phyloP scores from a whole-genome alignment of 192 early-diverging fungal species.

The Linnemannia elongata region DNA sequence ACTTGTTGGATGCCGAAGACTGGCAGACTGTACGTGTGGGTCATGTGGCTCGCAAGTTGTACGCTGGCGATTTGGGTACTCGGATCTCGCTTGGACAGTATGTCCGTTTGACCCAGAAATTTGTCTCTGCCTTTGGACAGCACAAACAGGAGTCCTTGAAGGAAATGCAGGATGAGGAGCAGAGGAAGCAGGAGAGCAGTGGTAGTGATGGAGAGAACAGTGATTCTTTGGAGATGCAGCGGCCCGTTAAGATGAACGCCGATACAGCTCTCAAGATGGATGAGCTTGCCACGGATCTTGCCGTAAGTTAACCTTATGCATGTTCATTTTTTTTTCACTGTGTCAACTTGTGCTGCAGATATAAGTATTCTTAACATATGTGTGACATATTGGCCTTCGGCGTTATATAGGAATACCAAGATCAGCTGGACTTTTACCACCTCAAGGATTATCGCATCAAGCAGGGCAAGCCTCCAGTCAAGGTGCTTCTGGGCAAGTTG shows the following conservation, averaged over 20 bases:
- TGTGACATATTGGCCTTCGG: no score
- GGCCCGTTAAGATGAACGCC: not conserved
- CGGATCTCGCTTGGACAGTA: slow-evolving; percentile 58
- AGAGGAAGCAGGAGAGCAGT: not conserved
- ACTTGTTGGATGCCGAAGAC: slow-evolving; percentile 46
- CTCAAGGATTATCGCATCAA: slow-evolving; percentile 59
- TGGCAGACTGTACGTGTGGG: slow-evolving; percentile 57
- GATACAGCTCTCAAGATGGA: slow-evolving; percentile 27
- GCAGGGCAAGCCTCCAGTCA: slow-evolving; percentile 31
- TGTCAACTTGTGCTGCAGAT: not conserved
- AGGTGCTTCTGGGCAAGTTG: slow-evolving; percentile 30
- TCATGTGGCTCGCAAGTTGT: slow-evolving; percentile 58
- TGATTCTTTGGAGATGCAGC: slow-evolving; percentile 27
- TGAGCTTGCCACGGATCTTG: slow-evolving; percentile 42
- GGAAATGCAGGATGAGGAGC: not conserved
- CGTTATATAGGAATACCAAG: slow-evolving; percentile 51
- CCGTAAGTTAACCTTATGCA: slow-evolving; percentile 18
- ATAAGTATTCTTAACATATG: not conserved
- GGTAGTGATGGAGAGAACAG: not conserved
- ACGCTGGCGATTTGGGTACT: slow-evolving; percentile 55
- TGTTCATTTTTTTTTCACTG: not conserved
- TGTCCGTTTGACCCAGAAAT: slow-evolving; percentile 50
- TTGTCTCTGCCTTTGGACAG: slow-evolving; percentile 51
- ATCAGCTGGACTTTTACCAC: slow-evolving; percentile 54
- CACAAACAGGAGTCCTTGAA: slow-evolving; percentile 15